Conservation (phyloP, 192 early-diverging fungal species). For the Backusella macrospora region DNA sequence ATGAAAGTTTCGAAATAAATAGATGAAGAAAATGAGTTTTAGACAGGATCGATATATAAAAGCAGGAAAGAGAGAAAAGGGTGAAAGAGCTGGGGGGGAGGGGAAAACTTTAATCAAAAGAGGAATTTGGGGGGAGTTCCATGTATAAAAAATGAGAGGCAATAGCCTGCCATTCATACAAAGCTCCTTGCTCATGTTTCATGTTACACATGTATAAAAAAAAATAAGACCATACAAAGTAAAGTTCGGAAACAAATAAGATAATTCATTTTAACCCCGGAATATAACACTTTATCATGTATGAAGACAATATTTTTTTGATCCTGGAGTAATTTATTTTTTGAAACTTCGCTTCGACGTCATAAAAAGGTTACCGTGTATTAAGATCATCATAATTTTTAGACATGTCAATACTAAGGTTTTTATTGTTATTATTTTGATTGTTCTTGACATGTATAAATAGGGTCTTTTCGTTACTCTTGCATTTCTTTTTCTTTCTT, state of each 20-base stretch:
- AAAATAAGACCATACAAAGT: not conserved
- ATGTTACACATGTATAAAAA: not conserved
- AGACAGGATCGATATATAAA: conserved; percentile 3
- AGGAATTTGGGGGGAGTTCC: not conserved
- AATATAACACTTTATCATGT: not conserved
- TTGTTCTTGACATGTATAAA: not conserved
- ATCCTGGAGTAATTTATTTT: not conserved
- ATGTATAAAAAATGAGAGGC: not conserved
- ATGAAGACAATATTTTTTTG: not conserved
- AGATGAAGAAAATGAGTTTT: not conserved
- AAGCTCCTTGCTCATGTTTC: not conserved
- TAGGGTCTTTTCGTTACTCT: not conserved
- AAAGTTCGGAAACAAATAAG: not conserved
- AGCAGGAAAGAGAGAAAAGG: not conserved
- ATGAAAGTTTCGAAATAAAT: conserved; percentile 4
- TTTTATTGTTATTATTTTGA: too few relatives aligned
- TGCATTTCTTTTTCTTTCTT: not conserved
- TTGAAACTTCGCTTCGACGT: not conserved
- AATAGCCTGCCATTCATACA: too few relatives aligned
- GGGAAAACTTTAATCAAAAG: conserved; percentile 10
- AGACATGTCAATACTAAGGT: too few relatives aligned
- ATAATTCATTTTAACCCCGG: too few relatives aligned
- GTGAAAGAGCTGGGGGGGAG: not conserved
- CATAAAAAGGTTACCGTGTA: not conserved
- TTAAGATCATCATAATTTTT: too few relatives aligned